Evolutionary conservation across 345 rosid species (phyloP), one percentile per base, ranked within the genome.

Genomic region (Viola odorata): DNA sequence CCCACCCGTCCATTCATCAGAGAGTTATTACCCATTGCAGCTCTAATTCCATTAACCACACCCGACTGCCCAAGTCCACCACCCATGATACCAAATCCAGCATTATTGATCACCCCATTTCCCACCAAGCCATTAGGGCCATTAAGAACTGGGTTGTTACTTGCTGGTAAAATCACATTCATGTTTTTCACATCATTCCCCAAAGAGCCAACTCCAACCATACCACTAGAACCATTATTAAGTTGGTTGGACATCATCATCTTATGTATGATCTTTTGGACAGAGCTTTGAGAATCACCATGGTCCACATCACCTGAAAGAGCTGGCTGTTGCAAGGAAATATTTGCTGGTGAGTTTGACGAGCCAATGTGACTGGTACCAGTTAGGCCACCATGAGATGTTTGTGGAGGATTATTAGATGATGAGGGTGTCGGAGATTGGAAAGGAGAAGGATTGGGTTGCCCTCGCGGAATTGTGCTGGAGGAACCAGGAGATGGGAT

Each of bases 221-320:
- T 77, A 53, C 82, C 74, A 37, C 86, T 80, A 3, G 71, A 49
- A 37, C 76, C 80, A 48, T 78, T 23, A 23, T 23, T 82, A 41
- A 78, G 76, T 66, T 91, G 92, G 80, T 68, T 68, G 62, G 87
- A 74, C 81, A 84, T 79, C 83, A 90, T 69, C 70, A 87, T 83
- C 10, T 85, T 91, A 38, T 88, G 92, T 55, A 94, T 72, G 64
- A 94, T 78, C 74, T 94, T 94, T 78, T 91, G 92, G 48, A 90
- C 97, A 16, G 96, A 82, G 65, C 88, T 94, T 62, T 77, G 85
- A 0, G 97, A 76, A 63, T 83, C 92, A 42, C 74, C 80, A 5
- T 72, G 84, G 53, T 88, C 95, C 14, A 63, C 81, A 41, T 88
- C 95, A 39, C 73, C 57, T 15, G 85, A 74, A 59, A 75, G 82